Base-by-base conservation (phyloP, 2,329 filamentous ascomycete genomes). In the Aschersonia sp. region DNA sequence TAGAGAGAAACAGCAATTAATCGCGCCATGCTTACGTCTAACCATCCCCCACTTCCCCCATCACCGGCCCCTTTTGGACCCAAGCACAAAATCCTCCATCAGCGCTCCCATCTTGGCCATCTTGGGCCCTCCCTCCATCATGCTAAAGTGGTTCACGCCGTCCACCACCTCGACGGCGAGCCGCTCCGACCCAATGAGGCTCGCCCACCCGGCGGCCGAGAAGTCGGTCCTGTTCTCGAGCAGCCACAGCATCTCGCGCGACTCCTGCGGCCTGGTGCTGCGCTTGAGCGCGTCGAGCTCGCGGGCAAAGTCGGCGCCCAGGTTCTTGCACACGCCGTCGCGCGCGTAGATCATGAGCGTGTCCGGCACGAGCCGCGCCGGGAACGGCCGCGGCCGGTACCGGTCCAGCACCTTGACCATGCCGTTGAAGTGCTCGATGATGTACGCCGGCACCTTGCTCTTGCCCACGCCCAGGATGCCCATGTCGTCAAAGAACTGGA, bases 191-290 rank as follows among this genome's bases (percentile, higher is more conserved):
- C 53, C 52, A 14, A 55, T 10, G 6, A 55, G 42, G 2, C n/a
- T 14, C 4, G 31, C 50, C 59, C 59, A 61, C 5, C 57, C 59
- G 30, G 52, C 47, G 10, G 57, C 53, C 1, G 53, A 52, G 60
- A 87, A 87, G 61, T 85, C 81, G 4, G 75, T 78, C 49, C 84
- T 71, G 68, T 87, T 83, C 61, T 87, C 80, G 5, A 87, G 71
- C 47, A 87, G 66, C 75, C 84, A 87, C 60, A 75, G 76, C 57
- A 73, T 81, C 64, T 72, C 81, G 50, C 78, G 76, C 0, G 76
- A 75, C 55, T 79, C 72, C n/a, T 50, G 53, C 1, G 57, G 56
- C 0, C 44, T 45, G 11, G 54, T 58, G 35, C 35, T 37, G 8
- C 35, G 35, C 12, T 37, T 37, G 8, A 37, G 35, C 35, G 12